phyloP scores from a whole-genome alignment of 306 rosid species.

The Cicer arietinum region DNA sequence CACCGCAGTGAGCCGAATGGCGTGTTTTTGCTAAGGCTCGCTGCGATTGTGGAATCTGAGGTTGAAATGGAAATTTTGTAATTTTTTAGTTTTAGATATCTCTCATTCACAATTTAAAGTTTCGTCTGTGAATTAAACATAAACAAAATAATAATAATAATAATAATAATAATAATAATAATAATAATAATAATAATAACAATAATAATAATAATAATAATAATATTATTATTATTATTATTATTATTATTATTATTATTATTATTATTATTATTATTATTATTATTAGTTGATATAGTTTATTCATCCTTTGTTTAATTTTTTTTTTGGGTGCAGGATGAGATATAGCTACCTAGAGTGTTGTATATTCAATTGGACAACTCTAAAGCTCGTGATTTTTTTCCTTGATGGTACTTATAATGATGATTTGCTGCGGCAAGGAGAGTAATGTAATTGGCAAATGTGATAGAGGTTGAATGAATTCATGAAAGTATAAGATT shows the following conservation, averaged over 20 bases:
- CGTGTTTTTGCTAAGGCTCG: slow-evolving; percentile 34
- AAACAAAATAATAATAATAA: background rate
- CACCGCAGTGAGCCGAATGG: slow-evolving; percentile 30
- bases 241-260: too few relatives aligned
- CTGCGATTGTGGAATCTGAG: slow-evolving; percentile 39
- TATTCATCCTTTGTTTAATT: slow-evolving; percentile 2
- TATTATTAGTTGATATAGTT: slow-evolving; percentile 14
- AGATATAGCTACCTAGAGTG: slow-evolving; percentile 38
- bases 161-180: too few relatives aligned
- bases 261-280: too few relatives aligned
- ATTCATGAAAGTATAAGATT: slow-evolving; percentile 42
- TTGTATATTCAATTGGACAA: slow-evolving; percentile 33
- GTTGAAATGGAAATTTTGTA: slow-evolving; percentile 33
- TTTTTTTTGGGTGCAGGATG: slow-evolving; percentile 57
- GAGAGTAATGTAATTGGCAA: slow-evolving; percentile 27
- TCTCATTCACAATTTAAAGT: background rate
- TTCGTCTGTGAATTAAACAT: background rate
- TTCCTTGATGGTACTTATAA: slow-evolving; percentile 44
- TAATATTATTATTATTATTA: too few relatives aligned
- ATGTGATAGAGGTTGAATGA: slow-evolving; percentile 40
- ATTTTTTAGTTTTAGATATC: background rate
- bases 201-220: too few relatives aligned
- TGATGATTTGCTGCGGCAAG: slow-evolving; percentile 8
- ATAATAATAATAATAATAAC: too few relatives aligned
- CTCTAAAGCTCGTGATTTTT: slow-evolving; percentile 28